Evolutionary conservation across 345 rosid genomes (phyloP).

Genomic region (Pseudoturritis turrita): DNA sequence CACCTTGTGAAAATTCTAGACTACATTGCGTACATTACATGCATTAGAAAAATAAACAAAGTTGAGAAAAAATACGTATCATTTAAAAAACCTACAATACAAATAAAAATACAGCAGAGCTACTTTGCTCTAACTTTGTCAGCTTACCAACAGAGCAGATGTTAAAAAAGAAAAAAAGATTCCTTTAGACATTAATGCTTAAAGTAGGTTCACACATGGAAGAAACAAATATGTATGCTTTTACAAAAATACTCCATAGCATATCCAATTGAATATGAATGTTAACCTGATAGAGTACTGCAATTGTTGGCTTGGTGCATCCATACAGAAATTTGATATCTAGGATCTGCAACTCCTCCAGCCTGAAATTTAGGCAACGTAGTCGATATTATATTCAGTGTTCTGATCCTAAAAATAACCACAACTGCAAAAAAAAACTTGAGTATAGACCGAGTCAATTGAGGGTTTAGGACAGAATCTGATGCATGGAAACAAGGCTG

Average conservation of each 20-base stretch:
- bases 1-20: not conserved
- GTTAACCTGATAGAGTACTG: slow-evolving; percentile 82
- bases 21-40: not conserved
- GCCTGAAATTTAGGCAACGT: slow-evolving; percentile 44
- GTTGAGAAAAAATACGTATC: not conserved
- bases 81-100: not conserved
- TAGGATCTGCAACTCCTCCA: slow-evolving; percentile 94
- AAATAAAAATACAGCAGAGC: not conserved
- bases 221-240: not conserved
- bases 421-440: not conserved
- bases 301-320: slow-evolving; percentile 86
- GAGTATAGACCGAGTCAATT: not conserved
- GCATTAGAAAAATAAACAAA: not conserved
- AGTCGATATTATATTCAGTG: not conserved
- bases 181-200: not conserved
- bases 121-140: not conserved
- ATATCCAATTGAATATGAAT: not conserved
- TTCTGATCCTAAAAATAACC: not conserved
- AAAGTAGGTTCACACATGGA: not conserved
- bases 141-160: slow-evolving; percentile 1
- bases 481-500: not conserved
- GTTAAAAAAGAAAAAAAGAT: not conserved
- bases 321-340: slow-evolving; percentile 94
- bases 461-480: not conserved
- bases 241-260: not conserved